phyloP scores from a whole-genome alignment of 768 basidiomycete species.

The Russula dissimulans region DNA sequence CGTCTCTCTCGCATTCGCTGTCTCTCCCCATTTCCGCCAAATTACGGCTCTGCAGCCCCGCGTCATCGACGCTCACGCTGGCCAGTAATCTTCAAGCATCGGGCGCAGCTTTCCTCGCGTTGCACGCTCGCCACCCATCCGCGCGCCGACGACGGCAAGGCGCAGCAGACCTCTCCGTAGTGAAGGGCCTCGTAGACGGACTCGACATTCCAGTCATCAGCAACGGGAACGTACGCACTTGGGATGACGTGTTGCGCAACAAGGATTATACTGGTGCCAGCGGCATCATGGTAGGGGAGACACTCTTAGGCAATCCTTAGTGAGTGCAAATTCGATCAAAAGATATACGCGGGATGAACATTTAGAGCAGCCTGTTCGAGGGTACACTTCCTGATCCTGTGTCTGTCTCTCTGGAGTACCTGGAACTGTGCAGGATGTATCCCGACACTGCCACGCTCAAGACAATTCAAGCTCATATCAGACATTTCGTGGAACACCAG shows the following conservation, averaged over 20 bases:
- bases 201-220: slow-evolving; percentile 55
- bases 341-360: background rate
- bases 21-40: slow-evolving; percentile 57
- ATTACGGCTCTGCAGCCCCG: slow-evolving; percentile 36
- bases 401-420: slow-evolving; percentile 59
- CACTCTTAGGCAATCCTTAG: slow-evolving; percentile 69
- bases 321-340: slow-evolving; percentile 25
- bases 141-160: slow-evolving; percentile 62
- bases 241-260: slow-evolving; percentile 48
- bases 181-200: slow-evolving; percentile 44
- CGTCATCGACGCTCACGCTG: slow-evolving; percentile 44
- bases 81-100: slow-evolving; percentile 50
- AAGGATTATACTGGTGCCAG: slow-evolving; percentile 49
- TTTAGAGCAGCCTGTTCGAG: slow-evolving; percentile 44
- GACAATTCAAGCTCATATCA: slow-evolving; percentile 53
- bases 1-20: slow-evolving; percentile 53
- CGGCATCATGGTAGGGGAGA: slow-evolving; percentile 76
- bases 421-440: slow-evolving; percentile 47
- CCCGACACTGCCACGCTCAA: slow-evolving; percentile 40
- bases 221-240: slow-evolving; percentile 68
- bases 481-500: slow-evolving; percentile 59
- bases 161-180: slow-evolving; percentile 54
- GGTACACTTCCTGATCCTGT: slow-evolving; percentile 51
- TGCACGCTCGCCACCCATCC: slow-evolving; percentile 69
- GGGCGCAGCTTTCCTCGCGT: slow-evolving; percentile 60